Evolutionary conservation across 1,284 basidiomycete species (phyloP).

Genomic region (Leccinum pachyderme): DNA sequence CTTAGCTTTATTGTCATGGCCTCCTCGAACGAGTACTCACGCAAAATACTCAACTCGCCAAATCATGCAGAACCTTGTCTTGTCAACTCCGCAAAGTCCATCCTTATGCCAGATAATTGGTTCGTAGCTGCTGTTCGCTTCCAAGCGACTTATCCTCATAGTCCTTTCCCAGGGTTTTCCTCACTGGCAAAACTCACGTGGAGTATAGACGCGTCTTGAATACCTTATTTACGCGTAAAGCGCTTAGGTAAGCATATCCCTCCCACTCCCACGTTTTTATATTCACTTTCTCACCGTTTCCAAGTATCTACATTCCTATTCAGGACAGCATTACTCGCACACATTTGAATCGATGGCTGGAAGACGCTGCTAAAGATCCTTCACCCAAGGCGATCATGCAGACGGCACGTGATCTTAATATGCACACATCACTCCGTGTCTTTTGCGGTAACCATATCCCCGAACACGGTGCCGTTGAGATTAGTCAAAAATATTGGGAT

Average conservation of each 20-base stretch:
- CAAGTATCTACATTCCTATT: constrained; percentile 82
- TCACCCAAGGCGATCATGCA: constrained; percentile 80
- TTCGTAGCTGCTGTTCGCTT: constrained; percentile 32
- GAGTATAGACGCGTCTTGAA: constrained; percentile 94
- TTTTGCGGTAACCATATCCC: constrained; percentile 93
- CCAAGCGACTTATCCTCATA: background rate
- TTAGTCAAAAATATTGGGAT: constrained; percentile 94
- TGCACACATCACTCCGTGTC: constrained; percentile 95
- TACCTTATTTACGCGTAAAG: constrained; percentile 91
- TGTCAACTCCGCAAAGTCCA: constrained; percentile 88
- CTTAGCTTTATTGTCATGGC: constrained; percentile 95
- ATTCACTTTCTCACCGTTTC: constrained; percentile 11
- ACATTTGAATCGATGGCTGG: constrained; percentile 75
- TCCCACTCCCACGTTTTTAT: background rate
- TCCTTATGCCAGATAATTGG: constrained; percentile 93
- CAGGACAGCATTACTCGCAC: constrained; percentile 86
- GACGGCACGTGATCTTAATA: constrained; percentile 90
- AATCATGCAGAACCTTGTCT: constrained; percentile 90
- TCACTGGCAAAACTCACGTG: constrained; percentile 91
- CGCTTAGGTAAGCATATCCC: constrained; percentile 64
- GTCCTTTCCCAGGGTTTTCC: constrained; percentile 75
- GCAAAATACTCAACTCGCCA: constrained; percentile 93
- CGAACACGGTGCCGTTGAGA: constrained; percentile 74
- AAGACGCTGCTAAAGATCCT: constrained; percentile 46
- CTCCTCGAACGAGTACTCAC: constrained; percentile 85